phyloP scores from a whole-genome alignment of 352 stramenopile genomes.

The Pythium rishiriense region DNA sequence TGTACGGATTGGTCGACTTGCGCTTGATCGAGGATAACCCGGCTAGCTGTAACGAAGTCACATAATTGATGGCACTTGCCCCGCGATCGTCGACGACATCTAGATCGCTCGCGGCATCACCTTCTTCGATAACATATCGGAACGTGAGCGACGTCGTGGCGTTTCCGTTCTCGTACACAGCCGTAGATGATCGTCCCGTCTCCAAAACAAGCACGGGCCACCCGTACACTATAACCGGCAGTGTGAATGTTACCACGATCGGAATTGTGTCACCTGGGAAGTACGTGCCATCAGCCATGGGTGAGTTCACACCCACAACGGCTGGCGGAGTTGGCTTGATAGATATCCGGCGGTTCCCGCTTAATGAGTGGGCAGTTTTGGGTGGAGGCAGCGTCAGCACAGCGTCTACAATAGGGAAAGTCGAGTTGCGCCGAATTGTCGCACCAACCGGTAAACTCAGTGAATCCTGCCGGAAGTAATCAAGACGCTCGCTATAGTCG shows the following conservation, averaged over 20 bases:
- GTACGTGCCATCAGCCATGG: constrained; percentile 46
- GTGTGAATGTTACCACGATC: constrained; percentile 57
- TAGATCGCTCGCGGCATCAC: constrained; percentile 39
- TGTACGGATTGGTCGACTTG: constrained; percentile 43
- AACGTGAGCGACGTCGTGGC: constrained; percentile 48
- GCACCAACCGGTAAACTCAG: constrained; percentile 37
- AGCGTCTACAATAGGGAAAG: constrained; percentile 47
- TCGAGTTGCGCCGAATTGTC: constrained; percentile 45
- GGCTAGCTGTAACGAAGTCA: constrained; percentile 39
- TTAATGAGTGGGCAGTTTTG: constrained; percentile 42
- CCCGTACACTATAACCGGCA: constrained; percentile 63
- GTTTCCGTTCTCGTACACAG: constrained; percentile 40
- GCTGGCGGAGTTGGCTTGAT: constrained; percentile 57
- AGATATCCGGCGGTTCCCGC: constrained; percentile 42
- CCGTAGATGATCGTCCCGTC: constrained; percentile 24
- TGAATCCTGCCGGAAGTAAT: constrained; percentile 59
- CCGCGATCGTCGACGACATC: constrained; percentile 57
- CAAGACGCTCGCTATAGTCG: constrained; percentile 63
- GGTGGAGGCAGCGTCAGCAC: constrained; percentile 46
- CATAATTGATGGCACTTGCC: constrained; percentile 44
- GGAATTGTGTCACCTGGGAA: constrained; percentile 56
- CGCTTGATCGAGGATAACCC: constrained; percentile 48
- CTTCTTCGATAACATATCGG: constrained; percentile 41
- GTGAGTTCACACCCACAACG: constrained; percentile 38
- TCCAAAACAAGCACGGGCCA: constrained; percentile 43